These are phyloP conservation scores for Xylaria telfairii DNA, from an alignment of 495 filamentous ascomycete genomes.

Conservation along the genomic window DNA sequence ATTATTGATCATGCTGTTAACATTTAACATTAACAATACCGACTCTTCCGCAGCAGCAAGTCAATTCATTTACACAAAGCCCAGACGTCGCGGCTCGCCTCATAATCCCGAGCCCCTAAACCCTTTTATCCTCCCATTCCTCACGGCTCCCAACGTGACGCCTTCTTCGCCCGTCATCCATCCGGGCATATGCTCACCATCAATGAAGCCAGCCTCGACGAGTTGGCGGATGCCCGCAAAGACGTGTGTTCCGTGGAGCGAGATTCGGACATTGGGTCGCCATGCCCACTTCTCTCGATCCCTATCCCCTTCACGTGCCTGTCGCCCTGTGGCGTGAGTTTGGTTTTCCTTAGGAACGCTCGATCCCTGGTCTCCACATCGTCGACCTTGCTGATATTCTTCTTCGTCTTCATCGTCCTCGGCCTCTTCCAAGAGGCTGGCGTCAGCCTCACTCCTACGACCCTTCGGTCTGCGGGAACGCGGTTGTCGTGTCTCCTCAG, in stretches of 20 bases:
- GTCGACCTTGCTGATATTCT: slow-evolving; percentile 21
- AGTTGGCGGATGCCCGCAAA: slow-evolving; percentile 79
- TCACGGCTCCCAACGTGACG: slow-evolving; percentile 73
- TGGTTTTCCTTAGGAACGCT: not conserved
- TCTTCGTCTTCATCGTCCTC: slow-evolving; percentile 38
- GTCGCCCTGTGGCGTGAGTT: not conserved
- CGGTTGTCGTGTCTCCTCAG: slow-evolving; percentile 33
- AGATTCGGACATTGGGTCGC: slow-evolving; percentile 65
- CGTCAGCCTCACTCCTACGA: slow-evolving; percentile 29
- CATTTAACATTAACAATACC: not conserved
- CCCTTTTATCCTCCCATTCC: slow-evolving; percentile 62
- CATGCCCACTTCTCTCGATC: slow-evolving; percentile 47
- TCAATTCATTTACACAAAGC: not conserved
- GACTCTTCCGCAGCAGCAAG: not conserved
- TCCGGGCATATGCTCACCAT: slow-evolving; percentile 79
- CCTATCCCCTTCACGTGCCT: slow-evolving; percentile 25
- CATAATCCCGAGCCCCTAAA: slow-evolving; percentile 55
- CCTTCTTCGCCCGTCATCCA: slow-evolving; percentile 92
- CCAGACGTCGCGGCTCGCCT: not conserved
- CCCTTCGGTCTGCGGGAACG: slow-evolving; percentile 45
- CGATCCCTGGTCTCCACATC: not conserved
- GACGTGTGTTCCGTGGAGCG: slow-evolving; percentile 77
- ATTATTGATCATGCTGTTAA: not conserved
- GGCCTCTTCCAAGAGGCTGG: slow-evolving; percentile 30
- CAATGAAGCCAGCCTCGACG: slow-evolving; percentile 73